phyloP scores from a whole-genome alignment of 2,329 filamentous ascomycete species.

The Alternaria atra region DNA sequence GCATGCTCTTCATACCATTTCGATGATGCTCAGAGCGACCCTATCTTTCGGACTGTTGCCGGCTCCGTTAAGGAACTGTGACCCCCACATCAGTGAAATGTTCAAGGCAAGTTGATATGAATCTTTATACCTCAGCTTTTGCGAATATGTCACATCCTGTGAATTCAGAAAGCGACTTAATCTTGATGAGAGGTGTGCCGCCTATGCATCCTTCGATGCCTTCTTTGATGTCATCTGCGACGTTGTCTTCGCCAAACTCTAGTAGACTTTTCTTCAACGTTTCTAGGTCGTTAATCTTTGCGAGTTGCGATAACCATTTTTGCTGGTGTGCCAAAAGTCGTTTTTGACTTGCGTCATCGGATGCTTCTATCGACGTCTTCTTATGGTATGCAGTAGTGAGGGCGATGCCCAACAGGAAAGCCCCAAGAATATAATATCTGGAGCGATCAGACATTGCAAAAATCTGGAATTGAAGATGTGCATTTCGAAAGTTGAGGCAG shows the following conservation, averaged over 20 bases:
- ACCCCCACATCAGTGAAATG: slow-evolving; percentile 3
- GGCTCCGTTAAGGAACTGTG: slow-evolving; percentile 85
- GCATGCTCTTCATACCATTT: slow-evolving; percentile 55
- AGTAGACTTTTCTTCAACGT: slow-evolving; percentile 34
- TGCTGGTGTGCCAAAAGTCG: slow-evolving; percentile 32
- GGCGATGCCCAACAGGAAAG: slow-evolving; percentile 80
- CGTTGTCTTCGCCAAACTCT: slow-evolving; percentile 27
- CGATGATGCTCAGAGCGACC: slow-evolving; percentile 90
- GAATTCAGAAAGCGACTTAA: slow-evolving; percentile 83
- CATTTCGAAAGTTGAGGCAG: slow-evolving; percentile 9
- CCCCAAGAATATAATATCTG: slow-evolving; percentile 70
- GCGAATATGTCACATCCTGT: slow-evolving; percentile 90
- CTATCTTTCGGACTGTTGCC: slow-evolving; percentile 95
- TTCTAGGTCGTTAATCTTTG: slow-evolving; percentile 38
- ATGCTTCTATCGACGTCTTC: slow-evolving; percentile 30
- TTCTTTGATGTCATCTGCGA: slow-evolving; percentile 64
- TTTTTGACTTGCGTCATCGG: slow-evolving; percentile 17
- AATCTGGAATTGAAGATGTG: slow-evolving; percentile 1
- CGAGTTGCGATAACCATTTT: slow-evolving; percentile 29
- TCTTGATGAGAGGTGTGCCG: slow-evolving; percentile 86
- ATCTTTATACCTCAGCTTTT: slow-evolving; percentile 75
- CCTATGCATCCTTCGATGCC: slow-evolving; percentile 94
- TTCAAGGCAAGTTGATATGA: not conserved
- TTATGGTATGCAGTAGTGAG: slow-evolving; percentile 61
- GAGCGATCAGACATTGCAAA: slow-evolving; percentile 45